Base-by-base conservation (phyloP, 1,284 basidiomycete species). In the Sanghuangporus weigelae region DNA sequence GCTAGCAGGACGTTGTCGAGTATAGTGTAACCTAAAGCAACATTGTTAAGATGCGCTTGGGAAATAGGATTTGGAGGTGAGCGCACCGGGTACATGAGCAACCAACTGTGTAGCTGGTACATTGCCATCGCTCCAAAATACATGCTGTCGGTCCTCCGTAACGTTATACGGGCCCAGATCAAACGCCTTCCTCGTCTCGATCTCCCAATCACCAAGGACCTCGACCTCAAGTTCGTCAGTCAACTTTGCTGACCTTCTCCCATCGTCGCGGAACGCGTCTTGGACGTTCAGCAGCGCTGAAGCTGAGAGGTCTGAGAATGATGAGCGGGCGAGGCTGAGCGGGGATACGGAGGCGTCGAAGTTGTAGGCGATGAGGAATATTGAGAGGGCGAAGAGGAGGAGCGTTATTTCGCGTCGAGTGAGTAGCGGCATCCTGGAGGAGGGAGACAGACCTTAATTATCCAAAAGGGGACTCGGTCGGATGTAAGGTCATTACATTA, bases 1-100 rank as follows among this genome's bases (percentile, higher is more conserved):
- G 80, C 80, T 31, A 90, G 73, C 66, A 89, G 84, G 26, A 93
- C 79, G 65, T 90, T 87, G 68, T 94, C 90, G 60, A 95, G 77
- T 49, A 93, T 83, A 1, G 90, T 93, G 77, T 87, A 92, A 1
- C 93, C 92, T 92, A 50, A 65, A 35, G 11, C 75, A 63, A 79
- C 0, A 21, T 26, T 7, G 42, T 60, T 73, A 73, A 8, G 77
- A 35, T 75, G 75, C 65, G 79, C 76, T 48, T 16, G 40, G 50
- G 42, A 60, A 48, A 44, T 14, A 60, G 6, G 21, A 23, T 12
- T 11, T 1, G 2, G 44, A 46, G 21, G 19, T 10, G 5, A 40
- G 14, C 65, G 38, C 42, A 63, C 65, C 65, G 12, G 65, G 65
- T 10, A 66, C 65, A 40, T 66, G 65, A 23, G 50, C 65, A 21